Evolutionary conservation across 1,139 yeast genomes (phyloP).

Genomic region (Candida sp.): DNA sequence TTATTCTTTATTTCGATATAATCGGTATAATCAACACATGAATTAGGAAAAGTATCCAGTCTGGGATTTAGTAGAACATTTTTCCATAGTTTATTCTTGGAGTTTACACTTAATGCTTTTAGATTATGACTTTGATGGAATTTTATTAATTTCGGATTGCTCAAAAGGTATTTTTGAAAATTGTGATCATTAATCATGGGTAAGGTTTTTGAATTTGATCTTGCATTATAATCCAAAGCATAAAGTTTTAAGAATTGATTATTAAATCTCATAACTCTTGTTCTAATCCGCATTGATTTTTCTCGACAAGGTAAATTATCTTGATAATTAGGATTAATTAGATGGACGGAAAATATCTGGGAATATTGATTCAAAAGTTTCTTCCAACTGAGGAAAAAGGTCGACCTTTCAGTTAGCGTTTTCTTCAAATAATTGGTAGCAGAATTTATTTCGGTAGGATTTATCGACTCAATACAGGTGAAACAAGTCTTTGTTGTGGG

Average conservation of each 20-base stretch:
- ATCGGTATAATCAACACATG: conserved; percentile 5
- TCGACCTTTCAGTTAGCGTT: not conserved
- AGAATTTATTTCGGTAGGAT: not conserved
- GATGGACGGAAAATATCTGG: conserved; percentile 3
- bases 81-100: conserved; percentile 49
- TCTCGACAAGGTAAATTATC: not conserved
- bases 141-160: conserved; percentile 17
- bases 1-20: not conserved
- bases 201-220: conserved; percentile 14
- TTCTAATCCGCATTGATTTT: conserved; percentile 9
- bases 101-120: conserved; percentile 29
- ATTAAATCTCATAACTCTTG: conserved; percentile 47
- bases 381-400: not conserved
- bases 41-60: conserved; percentile 30
- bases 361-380: not conserved
- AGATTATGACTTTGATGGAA: conserved; percentile 28
- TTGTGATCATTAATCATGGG: conserved; percentile 5
- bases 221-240: conserved; percentile 41
- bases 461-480: not conserved
- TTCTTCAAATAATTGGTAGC: not conserved
- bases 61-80: conserved; percentile 48
- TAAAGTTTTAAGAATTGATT: conserved; percentile 42
- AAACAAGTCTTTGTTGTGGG: not conserved
- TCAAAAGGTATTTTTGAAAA: not conserved
- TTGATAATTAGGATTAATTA: conserved; percentile 7